A percentile compares a stretch with the other conserved stretches of the same genome.
phyloP scores from a whole-genome alignment of 202 grass and related monocot species.

The Cymbopogon flexuosus region DNA sequence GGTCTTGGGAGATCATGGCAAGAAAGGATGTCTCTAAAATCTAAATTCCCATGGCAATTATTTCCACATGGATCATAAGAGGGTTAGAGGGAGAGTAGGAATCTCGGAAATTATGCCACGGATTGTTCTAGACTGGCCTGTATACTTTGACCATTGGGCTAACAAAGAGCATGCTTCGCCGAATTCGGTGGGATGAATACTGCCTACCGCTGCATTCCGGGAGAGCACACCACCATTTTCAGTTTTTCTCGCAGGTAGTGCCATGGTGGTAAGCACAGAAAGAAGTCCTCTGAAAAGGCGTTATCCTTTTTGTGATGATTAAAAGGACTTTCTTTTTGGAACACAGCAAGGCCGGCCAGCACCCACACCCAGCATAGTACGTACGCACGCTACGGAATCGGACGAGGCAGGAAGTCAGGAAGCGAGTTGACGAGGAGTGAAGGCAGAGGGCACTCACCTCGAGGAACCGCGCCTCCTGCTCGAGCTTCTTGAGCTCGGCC shows the following conservation, averaged over 20 bases:
- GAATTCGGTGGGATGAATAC: neutral
- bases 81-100: neutral
- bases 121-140: neutral
- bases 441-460: conserved; percentile 36
- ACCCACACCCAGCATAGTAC: neutral
- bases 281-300: neutral
- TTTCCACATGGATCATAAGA: neutral
- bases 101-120: neutral
- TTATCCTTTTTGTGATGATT: neutral
- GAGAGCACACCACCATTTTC: neutral
- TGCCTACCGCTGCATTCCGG: neutral
- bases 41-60: neutral
- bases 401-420: neutral
- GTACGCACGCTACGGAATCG: neutral
- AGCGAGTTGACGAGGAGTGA: neutral
- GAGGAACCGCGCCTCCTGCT: conserved; percentile 78
- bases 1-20: neutral
- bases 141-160: neutral
- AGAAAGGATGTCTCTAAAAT: neutral
- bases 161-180: neutral
- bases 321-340: neutral
- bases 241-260: neutral
- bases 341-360: neutral
- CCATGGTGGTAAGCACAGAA: neutral
- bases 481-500: conserved; percentile 79